Evolutionary conservation across 495 filamentous ascomycete species (phyloP).

Genomic region (Tuber melanosporum): DNA sequence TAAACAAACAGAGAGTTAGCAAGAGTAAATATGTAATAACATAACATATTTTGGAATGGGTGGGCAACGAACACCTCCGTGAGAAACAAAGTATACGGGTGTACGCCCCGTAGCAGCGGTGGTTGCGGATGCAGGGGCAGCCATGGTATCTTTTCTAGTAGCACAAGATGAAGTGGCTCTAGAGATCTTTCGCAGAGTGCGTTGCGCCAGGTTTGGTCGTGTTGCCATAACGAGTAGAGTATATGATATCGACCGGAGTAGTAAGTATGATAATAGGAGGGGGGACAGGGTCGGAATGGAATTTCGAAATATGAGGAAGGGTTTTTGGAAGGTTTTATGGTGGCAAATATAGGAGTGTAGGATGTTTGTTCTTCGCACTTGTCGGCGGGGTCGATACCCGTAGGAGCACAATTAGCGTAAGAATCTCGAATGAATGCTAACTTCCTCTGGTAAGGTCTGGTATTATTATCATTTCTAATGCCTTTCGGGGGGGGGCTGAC

Average conservation of each 20-base stretch:
- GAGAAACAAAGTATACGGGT: constrained; percentile 72
- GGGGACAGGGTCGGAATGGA: neutral
- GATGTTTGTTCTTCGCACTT: neutral
- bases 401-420: too few relatives aligned
- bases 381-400: neutral
- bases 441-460: too few relatives aligned
- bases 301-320: neutral
- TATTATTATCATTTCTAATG: too few relatives aligned
- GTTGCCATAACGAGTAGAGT: neutral
- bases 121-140: neutral
- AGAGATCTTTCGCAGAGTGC: neutral
- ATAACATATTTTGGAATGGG: constrained; percentile 1
- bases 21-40: neutral
- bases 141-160: constrained; percentile 3
- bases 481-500: too few relatives aligned
- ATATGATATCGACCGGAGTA: neutral
- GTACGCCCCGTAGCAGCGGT: constrained; percentile 41
- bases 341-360: neutral
- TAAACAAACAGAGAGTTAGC: constrained; percentile 9
- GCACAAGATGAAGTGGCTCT: neutral
- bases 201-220: neutral
- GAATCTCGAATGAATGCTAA: too few relatives aligned
- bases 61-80: constrained; percentile 59
- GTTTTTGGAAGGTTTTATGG: neutral
- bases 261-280: too few relatives aligned